phyloP scores from a whole-genome alignment of 1,284 basidiomycete genomes.

The Sparassis latifolia region DNA sequence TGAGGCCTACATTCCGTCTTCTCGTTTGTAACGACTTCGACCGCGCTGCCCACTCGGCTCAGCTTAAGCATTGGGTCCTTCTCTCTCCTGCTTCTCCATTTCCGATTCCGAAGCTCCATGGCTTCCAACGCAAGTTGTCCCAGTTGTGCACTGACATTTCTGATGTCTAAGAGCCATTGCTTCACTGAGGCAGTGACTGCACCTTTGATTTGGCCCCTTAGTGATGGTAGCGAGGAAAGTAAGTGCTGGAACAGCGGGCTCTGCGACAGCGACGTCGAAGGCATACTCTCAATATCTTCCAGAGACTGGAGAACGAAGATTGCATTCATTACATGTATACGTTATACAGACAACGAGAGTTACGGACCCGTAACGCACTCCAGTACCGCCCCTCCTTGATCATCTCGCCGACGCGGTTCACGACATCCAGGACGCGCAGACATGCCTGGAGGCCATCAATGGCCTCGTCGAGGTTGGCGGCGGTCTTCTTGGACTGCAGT shows the following conservation, averaged over 20 bases:
- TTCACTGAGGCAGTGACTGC: conserved; percentile 94
- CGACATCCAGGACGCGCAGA: conserved; percentile 87
- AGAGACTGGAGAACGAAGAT: conserved; percentile 59
- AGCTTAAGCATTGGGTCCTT: conserved; percentile 69
- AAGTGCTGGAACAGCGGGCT: conserved; percentile 93
- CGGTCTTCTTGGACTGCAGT: conserved; percentile 88
- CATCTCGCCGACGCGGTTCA: conserved; percentile 92
- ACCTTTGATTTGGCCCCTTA: conserved; percentile 85
- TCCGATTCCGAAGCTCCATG: conserved; percentile 80
- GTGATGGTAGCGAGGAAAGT: conserved; percentile 85
- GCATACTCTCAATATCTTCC: conserved; percentile 90
- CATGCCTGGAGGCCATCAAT: conserved; percentile 94
- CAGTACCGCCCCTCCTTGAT: conserved; percentile 92
- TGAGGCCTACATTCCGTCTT: conserved; percentile 82
- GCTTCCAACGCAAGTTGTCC: conserved; percentile 86
- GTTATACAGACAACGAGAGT: conserved; percentile 19
- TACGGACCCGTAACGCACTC: conserved; percentile 88
- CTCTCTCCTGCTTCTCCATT: conserved; percentile 81
- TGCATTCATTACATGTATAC: neutral
- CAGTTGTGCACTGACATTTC: conserved; percentile 84
- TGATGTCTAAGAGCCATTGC: conserved; percentile 94
- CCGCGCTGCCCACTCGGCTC: conserved; percentile 88
- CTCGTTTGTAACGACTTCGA: conserved; percentile 92
- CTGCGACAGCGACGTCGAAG: conserved; percentile 84
- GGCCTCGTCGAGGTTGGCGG: conserved; percentile 90